Evolutionary conservation across 2,329 filamentous ascomycete species (phyloP), one percentile per base, ranked within the genome.

Genomic region (Clonostachys rhizophaga): DNA sequence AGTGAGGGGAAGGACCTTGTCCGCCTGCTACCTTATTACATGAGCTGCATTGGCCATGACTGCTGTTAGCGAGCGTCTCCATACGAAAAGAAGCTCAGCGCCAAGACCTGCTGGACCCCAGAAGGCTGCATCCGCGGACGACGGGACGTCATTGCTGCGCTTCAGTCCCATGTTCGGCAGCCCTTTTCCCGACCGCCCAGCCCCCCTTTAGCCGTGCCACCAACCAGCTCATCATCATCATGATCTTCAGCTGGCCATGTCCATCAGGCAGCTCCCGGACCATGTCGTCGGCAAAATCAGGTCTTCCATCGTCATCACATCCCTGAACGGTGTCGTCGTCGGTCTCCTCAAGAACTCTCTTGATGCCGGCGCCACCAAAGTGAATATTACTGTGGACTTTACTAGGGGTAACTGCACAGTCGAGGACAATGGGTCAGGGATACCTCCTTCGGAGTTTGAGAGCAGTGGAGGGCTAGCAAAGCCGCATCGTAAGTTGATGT

Each of bases 401-500:
- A 64, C 68, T 46, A 83, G 85, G 20, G 92, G 91, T 6, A 82
- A 79, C 54, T 96, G 91, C 64, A 74, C 76, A 0, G 78, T 96
- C 6, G 87, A 95, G 58, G 94, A 99, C 61, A 79, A 97, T 66
- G 94, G 94, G 2, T 48, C 71, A 14, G 94, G 94, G 0, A 95
- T 99, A 42, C 62, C 72, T 2, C 80, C 87, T 1, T 58, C 64
- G 2, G 91, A 96, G 54, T 96, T 97, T 56, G 59, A 60, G n/a
- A 70, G 79, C 4, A 63, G 68, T 42, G 90, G 90, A 5, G 86
- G 87, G 0, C 70, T 96, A 16, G 87, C 83, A 20, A 89, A 84
- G 65, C 69, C 81, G 44, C 80, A 94, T 61, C 81, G 89, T 92
- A 69, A 57, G 81, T 68, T 36, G 24, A 30, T 30, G 24, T 10